phyloP scores from a whole-genome alignment of 2,329 filamentous ascomycete genomes.

The Claviceps sorghi region DNA sequence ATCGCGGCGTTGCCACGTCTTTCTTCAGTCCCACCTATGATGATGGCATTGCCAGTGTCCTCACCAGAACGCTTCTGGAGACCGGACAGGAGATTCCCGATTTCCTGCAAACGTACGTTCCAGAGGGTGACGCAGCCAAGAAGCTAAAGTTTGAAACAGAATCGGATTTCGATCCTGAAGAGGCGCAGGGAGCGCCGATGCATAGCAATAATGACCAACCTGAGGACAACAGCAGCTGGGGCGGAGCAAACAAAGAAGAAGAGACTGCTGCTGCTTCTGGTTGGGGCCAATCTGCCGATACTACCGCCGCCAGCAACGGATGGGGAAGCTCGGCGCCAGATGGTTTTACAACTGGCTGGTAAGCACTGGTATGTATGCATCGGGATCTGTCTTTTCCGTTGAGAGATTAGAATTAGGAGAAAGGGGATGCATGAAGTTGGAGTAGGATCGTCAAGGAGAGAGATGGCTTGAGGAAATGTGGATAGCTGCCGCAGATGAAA shows the following conservation, averaged over 20 bases:
- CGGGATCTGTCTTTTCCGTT: not conserved
- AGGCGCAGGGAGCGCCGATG: constrained; percentile 6
- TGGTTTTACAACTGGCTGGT: not conserved
- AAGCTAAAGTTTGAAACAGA: constrained; percentile 42
- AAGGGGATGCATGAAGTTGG: too few species aligned
- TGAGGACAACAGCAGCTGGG: constrained; percentile 6
- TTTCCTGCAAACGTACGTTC: constrained; percentile 55
- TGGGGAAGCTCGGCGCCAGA: not conserved
- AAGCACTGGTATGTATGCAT: not conserved
- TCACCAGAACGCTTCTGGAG: constrained; percentile 74
- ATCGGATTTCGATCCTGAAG: constrained; percentile 34
- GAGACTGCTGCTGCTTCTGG: constrained; percentile 6
- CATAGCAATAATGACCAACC: constrained; percentile 5
- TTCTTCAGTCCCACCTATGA: constrained; percentile 68
- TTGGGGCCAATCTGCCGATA: not conserved
- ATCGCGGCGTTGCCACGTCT: constrained; percentile 71
- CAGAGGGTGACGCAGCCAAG: constrained; percentile 33
- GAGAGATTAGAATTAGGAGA: too few species aligned
- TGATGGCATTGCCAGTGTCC: constrained; percentile 52
- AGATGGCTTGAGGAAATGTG: too few species aligned
- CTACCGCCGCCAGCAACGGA: not conserved
- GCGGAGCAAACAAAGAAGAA: not conserved
- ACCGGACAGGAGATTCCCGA: constrained; percentile 66
- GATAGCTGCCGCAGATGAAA: too few species aligned
- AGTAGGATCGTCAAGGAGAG: too few species aligned